Percentiles rank a stretch among this genome's conserved stretches.
These are phyloP conservation scores for Zea mays DNA, from an alignment of 176 grass and related monocot species.

Conservation along the genomic window Zm-B73-REFERENCE-NAM-5.0 NC_050096.1:56817501-56818000, in stretches of 20 bases:
- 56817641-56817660: no score
- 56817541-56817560: conserved; percentile 99
- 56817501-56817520: background rate
- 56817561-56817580: conserved; percentile 99
- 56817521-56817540: conserved; percentile 80
- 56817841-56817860: background rate
- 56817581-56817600: conserved; percentile 92
- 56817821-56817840: background rate
- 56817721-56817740: no score
- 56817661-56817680: no score
- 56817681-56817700: no score
- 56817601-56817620: accelerated
- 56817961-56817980: background rate
- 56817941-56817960: background rate
- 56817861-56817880: background rate
- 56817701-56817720: no score
- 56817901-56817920: background rate
- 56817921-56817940: background rate
- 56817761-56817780: no score
- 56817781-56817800: background rate
- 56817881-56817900: background rate
- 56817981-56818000: background rate
- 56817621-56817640: no score
- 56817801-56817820: background rate
- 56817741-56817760: no score